These are phyloP conservation scores for Dipodascopsis uninucleata DNA, from an alignment of 805 yeast genomes.

Conservation along the genomic window DNA sequence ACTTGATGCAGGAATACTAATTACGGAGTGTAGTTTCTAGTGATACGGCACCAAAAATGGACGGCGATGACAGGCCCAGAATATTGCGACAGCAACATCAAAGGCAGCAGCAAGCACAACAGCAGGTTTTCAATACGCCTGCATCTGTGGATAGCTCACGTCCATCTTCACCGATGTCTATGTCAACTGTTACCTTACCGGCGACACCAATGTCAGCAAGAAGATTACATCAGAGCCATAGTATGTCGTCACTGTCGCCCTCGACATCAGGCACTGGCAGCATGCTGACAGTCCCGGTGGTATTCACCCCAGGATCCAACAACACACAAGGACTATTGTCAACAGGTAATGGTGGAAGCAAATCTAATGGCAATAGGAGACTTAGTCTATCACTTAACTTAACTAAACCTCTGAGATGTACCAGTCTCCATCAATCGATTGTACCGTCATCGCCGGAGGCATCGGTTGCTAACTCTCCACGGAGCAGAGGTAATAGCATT, in stretches of 20 bases:
- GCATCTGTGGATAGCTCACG: neutral
- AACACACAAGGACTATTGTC: neutral
- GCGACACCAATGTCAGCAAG: constrained; percentile 1
- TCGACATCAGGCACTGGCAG: neutral
- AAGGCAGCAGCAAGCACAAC: neutral
- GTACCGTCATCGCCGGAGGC: constrained; percentile 6
- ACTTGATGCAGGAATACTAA: too few relatives aligned
- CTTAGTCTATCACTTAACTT: constrained; percentile 4
- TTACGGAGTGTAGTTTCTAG: too few relatives aligned
- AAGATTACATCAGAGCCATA: neutral
- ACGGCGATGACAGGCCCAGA: too few relatives aligned
- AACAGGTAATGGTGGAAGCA: too few relatives aligned
- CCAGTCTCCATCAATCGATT: constrained; percentile 11
- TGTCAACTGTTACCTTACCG: neutral
- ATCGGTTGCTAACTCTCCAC: constrained; percentile 2
- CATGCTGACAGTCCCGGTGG: neutral
- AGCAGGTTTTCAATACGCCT: neutral
- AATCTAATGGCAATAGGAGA: neutral
- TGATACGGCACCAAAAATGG: too few relatives aligned
- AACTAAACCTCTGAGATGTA: constrained; percentile 8
- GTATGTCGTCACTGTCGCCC: neutral
- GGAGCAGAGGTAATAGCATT: constrained; percentile 9
- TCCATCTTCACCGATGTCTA: neutral
- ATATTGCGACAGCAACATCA: constrained; percentile 1
- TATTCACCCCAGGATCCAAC: neutral